Conservation (phyloP, 1,139 yeast species). For the Saccharomycopsis hybrid region DNA sequence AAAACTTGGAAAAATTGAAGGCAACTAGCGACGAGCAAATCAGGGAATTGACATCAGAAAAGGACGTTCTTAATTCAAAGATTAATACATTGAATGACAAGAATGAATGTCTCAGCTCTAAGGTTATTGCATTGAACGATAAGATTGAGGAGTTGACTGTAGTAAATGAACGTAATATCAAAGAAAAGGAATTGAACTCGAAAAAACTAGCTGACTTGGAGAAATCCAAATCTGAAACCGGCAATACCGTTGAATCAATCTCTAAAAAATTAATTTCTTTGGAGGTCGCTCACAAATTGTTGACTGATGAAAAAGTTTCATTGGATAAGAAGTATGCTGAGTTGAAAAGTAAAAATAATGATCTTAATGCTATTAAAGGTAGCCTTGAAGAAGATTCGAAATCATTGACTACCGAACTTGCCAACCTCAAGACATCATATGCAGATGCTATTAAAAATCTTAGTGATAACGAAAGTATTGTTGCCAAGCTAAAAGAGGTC, state of each 20-base stretch:
- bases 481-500: background rate
- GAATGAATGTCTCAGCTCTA: background rate
- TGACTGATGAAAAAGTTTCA: slow-evolving; percentile 2
- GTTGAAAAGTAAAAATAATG: slow-evolving; percentile 7
- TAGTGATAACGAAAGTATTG: background rate
- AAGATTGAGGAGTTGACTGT: slow-evolving; percentile 5
- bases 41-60: background rate
- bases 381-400: too few relatives aligned
- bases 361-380: background rate
- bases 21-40: background rate
- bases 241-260: slow-evolving; percentile 16
- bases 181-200: slow-evolving; percentile 17
- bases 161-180: slow-evolving; percentile 1
- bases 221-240: slow-evolving; percentile 16
- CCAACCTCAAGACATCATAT: too few relatives aligned
- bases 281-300: slow-evolving; percentile 18
- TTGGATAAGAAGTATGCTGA: slow-evolving; percentile 7
- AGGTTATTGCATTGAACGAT: background rate
- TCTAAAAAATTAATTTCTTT: slow-evolving; percentile 15
- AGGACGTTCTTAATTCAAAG: background rate
- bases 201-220: slow-evolving; percentile 19
- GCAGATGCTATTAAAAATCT: too few relatives aligned
- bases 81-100: background rate
- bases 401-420: too few relatives aligned
- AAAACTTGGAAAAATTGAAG: background rate